These are phyloP conservation scores for Priceomyces castillae DNA, from an alignment of 805 yeast genomes.

Conservation along the genomic window DNA sequence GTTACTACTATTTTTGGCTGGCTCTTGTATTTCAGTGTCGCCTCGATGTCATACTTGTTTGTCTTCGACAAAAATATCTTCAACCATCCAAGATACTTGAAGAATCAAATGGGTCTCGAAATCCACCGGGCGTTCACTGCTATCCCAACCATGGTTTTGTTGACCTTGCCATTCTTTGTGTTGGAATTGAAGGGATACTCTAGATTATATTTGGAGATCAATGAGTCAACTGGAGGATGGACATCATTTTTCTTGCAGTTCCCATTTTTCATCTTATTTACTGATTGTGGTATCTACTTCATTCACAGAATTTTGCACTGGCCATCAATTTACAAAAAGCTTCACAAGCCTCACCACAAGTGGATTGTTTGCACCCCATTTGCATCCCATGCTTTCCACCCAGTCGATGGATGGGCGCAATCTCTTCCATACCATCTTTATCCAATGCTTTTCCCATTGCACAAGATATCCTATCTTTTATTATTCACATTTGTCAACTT, in stretches of 20 bases:
- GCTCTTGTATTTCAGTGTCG: slow-evolving; percentile 72
- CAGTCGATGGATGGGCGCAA: slow-evolving; percentile 93
- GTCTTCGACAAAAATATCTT: slow-evolving; percentile 86
- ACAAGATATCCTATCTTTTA: slow-evolving; percentile 76
- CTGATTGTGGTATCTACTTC: slow-evolving; percentile 89
- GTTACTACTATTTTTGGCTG: slow-evolving; percentile 83
- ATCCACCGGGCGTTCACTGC: slow-evolving; percentile 74
- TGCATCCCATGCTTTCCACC: slow-evolving; percentile 98
- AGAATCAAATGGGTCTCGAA: slow-evolving; percentile 87
- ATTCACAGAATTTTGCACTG: slow-evolving; percentile 93
- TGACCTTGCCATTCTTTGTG: slow-evolving; percentile 89
- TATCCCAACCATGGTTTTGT: slow-evolving; percentile 83
- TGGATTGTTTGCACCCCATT: slow-evolving; percentile 99
- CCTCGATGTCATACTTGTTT: slow-evolving; percentile 70
- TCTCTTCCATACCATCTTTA: slow-evolving; percentile 89
- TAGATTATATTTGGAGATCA: slow-evolving; percentile 63
- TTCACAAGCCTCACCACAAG: slow-evolving; percentile 98
- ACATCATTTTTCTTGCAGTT: slow-evolving; percentile 61
- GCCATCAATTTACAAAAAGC: slow-evolving; percentile 78
- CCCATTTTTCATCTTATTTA: slow-evolving; percentile 82
- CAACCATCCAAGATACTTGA: slow-evolving; percentile 93
- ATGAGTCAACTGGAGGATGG: slow-evolving; percentile 67
- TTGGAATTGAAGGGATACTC: slow-evolving; percentile 84
- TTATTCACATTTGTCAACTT: slow-evolving; percentile 90
- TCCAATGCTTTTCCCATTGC: slow-evolving; percentile 90